phyloP scores from a whole-genome alignment of 2,329 filamentous ascomycete species.

The Penicillium sp. region DNA sequence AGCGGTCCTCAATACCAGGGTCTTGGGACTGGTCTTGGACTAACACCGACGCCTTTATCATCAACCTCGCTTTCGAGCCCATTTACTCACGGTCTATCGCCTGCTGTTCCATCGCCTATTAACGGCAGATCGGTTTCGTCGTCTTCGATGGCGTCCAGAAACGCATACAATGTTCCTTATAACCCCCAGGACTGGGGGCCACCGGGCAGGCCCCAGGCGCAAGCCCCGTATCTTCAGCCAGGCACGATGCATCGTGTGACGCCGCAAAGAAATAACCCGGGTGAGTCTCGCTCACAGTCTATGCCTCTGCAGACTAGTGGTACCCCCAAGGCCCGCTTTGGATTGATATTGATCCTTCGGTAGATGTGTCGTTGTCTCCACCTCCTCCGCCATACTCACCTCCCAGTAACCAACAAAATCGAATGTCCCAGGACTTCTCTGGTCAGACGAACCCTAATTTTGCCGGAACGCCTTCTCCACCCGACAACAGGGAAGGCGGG shows the following conservation, averaged over 20 bases:
- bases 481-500: slow-evolving; percentile 10
- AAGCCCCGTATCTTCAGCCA: slow-evolving; percentile 24
- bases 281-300: slow-evolving; percentile 19
- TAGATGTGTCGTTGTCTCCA: slow-evolving; percentile 27
- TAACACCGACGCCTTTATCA: slow-evolving; percentile 34
- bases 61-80: slow-evolving; percentile 39
- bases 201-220: slow-evolving; percentile 25
- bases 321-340: neutral
- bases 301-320: neutral
- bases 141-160: slow-evolving; percentile 39
- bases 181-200: slow-evolving; percentile 45
- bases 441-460: slow-evolving; percentile 14
- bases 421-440: slow-evolving; percentile 10
- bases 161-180: slow-evolving; percentile 39
- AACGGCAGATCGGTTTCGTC: slow-evolving; percentile 29
- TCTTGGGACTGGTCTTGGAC: slow-evolving; percentile 19
- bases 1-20: slow-evolving; percentile 32
- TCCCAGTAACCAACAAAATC: slow-evolving; percentile 24
- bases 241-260: slow-evolving; percentile 24
- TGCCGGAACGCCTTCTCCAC: slow-evolving; percentile 13
- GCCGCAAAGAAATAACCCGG: slow-evolving; percentile 25
- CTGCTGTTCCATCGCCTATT: slow-evolving; percentile 32
- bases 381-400: slow-evolving; percentile 36
- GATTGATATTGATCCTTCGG: slow-evolving; percentile 6
- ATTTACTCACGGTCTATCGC: slow-evolving; percentile 34